A percentile compares a stretch with the other conserved stretches of the same genome.
Conservation (phyloP, 2,329 filamentous ascomycete species). For the Colletotrichum sublineola region DNA sequence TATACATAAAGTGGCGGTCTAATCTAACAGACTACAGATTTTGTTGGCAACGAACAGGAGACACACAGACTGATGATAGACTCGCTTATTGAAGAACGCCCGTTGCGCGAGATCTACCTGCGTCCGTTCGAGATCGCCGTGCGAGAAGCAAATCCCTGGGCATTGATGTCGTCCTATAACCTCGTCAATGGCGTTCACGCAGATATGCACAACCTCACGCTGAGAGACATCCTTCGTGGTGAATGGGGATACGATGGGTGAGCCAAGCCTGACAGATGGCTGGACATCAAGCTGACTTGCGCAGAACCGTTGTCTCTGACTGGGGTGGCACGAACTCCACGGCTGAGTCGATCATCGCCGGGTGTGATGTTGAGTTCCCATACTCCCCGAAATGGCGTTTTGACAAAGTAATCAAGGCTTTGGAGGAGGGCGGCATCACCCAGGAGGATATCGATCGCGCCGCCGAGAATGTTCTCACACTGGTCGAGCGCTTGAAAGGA, state of each 20-base stretch:
- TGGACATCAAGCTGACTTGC: not conserved
- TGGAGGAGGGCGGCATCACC: constrained; percentile 62
- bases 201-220: constrained; percentile 66
- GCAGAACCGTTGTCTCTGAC: constrained; percentile 68
- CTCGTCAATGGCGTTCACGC: constrained; percentile 74
- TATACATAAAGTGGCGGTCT: not conserved
- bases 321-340: constrained; percentile 71
- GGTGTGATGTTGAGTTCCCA: constrained; percentile 71
- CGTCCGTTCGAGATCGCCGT: constrained; percentile 81
- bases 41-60: constrained; percentile 81
- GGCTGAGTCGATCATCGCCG: constrained; percentile 66
- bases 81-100: constrained; percentile 73
- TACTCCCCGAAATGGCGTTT: constrained; percentile 68
- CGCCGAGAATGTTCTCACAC: constrained; percentile 70
- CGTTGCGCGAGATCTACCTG: constrained; percentile 79
- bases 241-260: constrained; percentile 75
- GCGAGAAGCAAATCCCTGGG: constrained; percentile 77
- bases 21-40: constrained; percentile 58
- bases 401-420: constrained; percentile 67
- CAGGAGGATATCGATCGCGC: constrained; percentile 66
- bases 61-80: constrained; percentile 75
- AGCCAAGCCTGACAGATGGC: constrained; percentile 40
- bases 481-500: constrained; percentile 74
- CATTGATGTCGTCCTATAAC: constrained; percentile 78
- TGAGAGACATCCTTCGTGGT: constrained; percentile 70